Evolutionary conservation across 306 rosid species (phyloP).

Genomic region (Citrullus mucosospermus): DNA sequence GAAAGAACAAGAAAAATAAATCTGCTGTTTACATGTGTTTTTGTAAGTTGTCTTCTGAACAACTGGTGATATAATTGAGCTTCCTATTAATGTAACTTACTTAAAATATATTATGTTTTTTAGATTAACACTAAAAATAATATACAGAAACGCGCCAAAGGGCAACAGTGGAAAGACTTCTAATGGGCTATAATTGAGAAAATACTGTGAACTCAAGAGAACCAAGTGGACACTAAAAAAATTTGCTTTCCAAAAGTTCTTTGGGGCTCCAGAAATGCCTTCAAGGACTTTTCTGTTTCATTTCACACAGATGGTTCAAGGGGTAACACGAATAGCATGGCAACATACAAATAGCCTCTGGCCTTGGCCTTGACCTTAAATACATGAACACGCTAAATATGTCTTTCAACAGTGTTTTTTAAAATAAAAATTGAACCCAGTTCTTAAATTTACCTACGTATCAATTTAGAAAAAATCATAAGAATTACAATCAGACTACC

Average conservation of each 20-base stretch:
- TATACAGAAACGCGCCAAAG: background rate
- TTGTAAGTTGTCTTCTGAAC: background rate
- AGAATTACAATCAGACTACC: background rate
- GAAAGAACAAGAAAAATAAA: background rate
- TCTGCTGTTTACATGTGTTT: background rate
- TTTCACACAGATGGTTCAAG: background rate
- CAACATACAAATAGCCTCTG: background rate
- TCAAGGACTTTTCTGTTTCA: background rate
- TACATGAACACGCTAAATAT: background rate
- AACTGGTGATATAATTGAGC: background rate
- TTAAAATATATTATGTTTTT: background rate
- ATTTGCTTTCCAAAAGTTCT: background rate
- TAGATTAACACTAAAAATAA: background rate
- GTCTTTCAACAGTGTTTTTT: background rate
- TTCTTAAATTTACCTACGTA: background rate
- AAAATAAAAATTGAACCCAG: background rate
- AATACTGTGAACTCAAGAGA: background rate
- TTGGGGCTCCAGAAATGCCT: background rate
- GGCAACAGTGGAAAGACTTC: background rate
- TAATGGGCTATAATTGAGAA: background rate
- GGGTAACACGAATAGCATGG: background rate
- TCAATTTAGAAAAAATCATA: background rate
- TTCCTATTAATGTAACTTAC: background rate
- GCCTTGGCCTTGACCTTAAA: background rate
- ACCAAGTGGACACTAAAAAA: background rate